Evolutionary conservation across 306 rosid species (phyloP), one percentile per base, ranked within the genome.

Genomic region (Begonia loranthoides): DNA sequence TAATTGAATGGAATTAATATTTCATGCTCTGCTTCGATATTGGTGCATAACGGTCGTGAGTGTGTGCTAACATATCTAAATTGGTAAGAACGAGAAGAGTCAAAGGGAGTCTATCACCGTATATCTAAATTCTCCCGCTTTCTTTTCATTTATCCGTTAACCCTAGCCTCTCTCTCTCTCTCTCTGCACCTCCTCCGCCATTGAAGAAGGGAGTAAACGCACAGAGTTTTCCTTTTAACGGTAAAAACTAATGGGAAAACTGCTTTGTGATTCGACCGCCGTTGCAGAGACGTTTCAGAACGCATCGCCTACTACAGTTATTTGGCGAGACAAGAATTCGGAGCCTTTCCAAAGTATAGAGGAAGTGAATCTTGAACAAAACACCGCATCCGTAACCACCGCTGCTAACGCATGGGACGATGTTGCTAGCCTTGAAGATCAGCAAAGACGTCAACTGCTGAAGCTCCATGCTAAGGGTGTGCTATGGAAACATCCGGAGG

Each of bases 401-500:
- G 62, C 60, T 9, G 7, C 56, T 34, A 65, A 60, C 17, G 76
- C 87, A 2, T 90, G 97, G 97, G 97, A 83, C 7, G 79, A 68
- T 5, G 97, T 90, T 13, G 54, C 72, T 8, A 95, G 97, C 2
- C 52, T 90, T 4, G 95, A 90, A 66, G 97, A 90, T 13, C 85
- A 78, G 76, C 97, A 90, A 65, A 43, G 92, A 50, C 85, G 94
- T 12, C 74, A 78, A 47, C 79, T 90, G 12, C 87, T 72, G 69
- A 65, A 67, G 63, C 90, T 90, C 9, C 77, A 90, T 13, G 68
- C 85, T 3, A 90, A 85, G 55, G 97, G 97, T 6, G 95, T 90
- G 2, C 83, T 90, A 12, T 90, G 97, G 97, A 90, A 82, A 74
- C 83, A 69, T 2, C 87, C 94, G 9, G 76, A 22, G 41, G 86